Conservation (phyloP, 2,329 filamentous ascomycete species). For the Calonectria naviculata region DNA sequence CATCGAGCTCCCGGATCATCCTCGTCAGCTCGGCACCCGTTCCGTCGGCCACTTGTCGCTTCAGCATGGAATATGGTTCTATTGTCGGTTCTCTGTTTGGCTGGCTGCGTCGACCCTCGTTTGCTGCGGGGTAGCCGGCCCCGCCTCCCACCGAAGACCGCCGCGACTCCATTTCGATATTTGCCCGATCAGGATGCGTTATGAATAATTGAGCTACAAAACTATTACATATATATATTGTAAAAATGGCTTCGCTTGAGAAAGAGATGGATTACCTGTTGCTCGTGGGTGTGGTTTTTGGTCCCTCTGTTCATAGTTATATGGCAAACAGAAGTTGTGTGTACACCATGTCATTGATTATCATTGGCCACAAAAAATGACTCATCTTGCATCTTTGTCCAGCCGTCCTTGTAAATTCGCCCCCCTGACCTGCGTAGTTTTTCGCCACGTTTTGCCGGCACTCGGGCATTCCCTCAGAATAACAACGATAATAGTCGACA, state of each 20-base stretch:
- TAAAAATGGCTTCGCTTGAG: not conserved
- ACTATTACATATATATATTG: not conserved
- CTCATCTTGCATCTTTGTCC: not conserved
- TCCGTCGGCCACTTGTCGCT: not conserved
- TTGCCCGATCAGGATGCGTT: not conserved
- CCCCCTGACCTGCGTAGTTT: not conserved
- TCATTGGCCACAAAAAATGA: constrained; percentile 6
- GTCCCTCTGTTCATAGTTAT: not conserved
- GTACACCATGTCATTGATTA: not conserved
- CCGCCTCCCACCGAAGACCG: not conserved
- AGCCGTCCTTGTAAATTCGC: not conserved
- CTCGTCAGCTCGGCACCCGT: not conserved
- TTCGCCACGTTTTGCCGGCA: not conserved
- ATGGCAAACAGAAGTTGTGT: not conserved
- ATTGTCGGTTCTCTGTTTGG: not conserved
- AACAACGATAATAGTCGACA: not conserved
- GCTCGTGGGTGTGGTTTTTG: not conserved
- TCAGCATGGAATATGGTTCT: constrained; percentile 2
- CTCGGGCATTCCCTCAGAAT: not conserved
- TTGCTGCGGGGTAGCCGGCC: not conserved
- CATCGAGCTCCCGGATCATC: not conserved
- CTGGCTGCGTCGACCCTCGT: constrained; percentile 2
- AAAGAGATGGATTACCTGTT: not conserved
- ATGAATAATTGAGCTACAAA: not conserved
- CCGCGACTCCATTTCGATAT: not conserved